Evolutionary conservation across 306 rosid genomes (phyloP), one percentile per base, ranked within the genome.

Genomic region (Rosa chinensis): DNA sequence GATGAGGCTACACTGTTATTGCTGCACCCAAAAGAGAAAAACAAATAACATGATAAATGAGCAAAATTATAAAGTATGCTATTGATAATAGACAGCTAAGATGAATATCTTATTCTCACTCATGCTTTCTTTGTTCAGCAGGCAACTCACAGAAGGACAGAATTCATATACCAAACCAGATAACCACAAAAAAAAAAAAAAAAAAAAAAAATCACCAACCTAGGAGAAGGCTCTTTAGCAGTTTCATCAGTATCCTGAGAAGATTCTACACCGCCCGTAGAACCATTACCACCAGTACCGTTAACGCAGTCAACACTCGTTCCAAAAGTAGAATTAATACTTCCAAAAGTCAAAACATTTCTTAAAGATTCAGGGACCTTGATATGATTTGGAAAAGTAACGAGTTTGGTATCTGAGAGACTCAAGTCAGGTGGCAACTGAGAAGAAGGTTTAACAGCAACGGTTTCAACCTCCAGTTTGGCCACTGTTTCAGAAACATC

Each of bases 271-370:
- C 83, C 79, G 48, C 69, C 53, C 35, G 73, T 68, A 72, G 81
- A 37, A 12, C 47, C 74, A 83, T 80, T 71, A 37, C 70, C 88
- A 32, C 81, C 80, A 73, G 44, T 81, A 78, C 72, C 81, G 79
- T 50, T 84, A 75, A 73, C 75, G 56, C 83, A 82, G 63, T 62
- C 81, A 61, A 71, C 91, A 61, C 70, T 84, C 20, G 52, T 76
- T 48, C 72, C 86, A 14, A 64, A 79, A 70, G 45, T 53, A 70
- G 87, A 75, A 78, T 86, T 90, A 58, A 91, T 88, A 86, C 94
- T 93, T 86, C 98, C 98, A 84, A 93, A 93, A 50, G 92, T 89
- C 82, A 93, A 87, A 40, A 90, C 92, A 79, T 80, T 90, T 82
- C 90, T 93, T 71, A 91, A 72, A 77, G 90, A 84, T 80, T 87